These are phyloP conservation scores for Metschnikowia gelsemii DNA, from an alignment of 805 yeast genomes.

Conservation along the genomic window DNA sequence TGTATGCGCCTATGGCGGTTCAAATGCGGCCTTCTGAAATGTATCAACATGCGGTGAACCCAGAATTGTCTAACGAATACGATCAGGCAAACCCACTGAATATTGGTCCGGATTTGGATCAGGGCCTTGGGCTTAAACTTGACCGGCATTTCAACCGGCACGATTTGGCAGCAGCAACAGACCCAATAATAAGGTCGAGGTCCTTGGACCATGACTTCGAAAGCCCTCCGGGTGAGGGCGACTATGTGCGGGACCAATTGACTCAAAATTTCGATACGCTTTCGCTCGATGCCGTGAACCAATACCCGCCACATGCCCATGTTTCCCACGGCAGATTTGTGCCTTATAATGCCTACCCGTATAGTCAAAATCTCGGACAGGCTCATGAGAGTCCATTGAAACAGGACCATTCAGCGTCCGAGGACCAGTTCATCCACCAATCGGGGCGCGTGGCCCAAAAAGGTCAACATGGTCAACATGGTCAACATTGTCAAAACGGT, in stretches of 20 bases:
- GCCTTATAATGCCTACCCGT: slow-evolving; percentile 2
- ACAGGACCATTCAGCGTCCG: not conserved
- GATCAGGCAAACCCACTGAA: no score
- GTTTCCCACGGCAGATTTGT: slow-evolving; percentile 1
- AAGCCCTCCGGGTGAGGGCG: not conserved
- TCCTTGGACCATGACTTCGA: slow-evolving; percentile 8
- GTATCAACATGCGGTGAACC: slow-evolving; percentile 9
- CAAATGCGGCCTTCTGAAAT: slow-evolving; percentile 15
- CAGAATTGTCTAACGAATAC: slow-evolving; percentile 3
- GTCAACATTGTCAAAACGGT: no score
- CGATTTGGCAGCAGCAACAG: not conserved
- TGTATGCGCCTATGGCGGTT: slow-evolving; percentile 14
- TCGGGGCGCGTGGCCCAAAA: no score
- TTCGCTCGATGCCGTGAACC: slow-evolving; percentile 4
- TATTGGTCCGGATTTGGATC: no score
- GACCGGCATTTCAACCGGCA: not conserved
- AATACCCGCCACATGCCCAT: slow-evolving; percentile 1
- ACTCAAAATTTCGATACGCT: slow-evolving; percentile 8
- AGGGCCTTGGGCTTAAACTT: no score
- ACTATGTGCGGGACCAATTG: slow-evolving; percentile 6
- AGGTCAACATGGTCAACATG: no score
- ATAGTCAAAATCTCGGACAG: no score
- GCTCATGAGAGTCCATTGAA: not conserved
- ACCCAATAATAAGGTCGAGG: slow-evolving; percentile 4
- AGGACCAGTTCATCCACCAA: not conserved